Conservation (phyloP, 352 stramenopile genomes). For the Hyaloperonospora brassicae region DNA sequence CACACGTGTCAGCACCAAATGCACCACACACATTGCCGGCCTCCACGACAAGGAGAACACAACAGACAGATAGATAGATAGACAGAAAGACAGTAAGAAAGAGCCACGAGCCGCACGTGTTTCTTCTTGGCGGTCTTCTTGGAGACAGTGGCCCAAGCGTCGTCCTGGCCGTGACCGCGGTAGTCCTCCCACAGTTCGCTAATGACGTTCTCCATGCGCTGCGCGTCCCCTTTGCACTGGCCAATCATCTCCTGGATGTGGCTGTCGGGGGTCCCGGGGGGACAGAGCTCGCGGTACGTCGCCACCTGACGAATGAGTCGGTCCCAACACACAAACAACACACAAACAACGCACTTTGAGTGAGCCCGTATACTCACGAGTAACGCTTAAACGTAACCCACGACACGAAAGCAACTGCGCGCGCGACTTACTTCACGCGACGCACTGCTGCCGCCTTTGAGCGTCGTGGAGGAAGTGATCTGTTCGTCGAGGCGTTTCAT, state of each 20-base stretch:
- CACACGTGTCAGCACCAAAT: background rate
- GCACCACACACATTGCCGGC: background rate
- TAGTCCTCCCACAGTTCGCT: slow-evolving; percentile 83
- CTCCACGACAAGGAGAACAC: too few relatives aligned
- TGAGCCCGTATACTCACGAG: too few relatives aligned
- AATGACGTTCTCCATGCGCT: slow-evolving; percentile 63
- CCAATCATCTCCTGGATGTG: slow-evolving; percentile 63
- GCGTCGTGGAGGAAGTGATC: slow-evolving; percentile 16
- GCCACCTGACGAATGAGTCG: slow-evolving; percentile 30
- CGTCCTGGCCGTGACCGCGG: slow-evolving; percentile 46
- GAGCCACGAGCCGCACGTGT: slow-evolving; percentile 14
- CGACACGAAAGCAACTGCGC: too few relatives aligned
- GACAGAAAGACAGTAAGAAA: background rate
- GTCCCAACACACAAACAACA: too few relatives aligned
- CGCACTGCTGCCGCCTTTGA: slow-evolving; percentile 24
- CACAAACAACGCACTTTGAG: too few relatives aligned
- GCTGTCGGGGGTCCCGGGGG: slow-evolving; percentile 66
- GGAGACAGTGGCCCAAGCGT: slow-evolving; percentile 70
- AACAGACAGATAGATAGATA: background rate
- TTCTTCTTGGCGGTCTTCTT: slow-evolving; percentile 81
- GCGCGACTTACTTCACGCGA: slow-evolving; percentile 46
- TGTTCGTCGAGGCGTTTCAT: slow-evolving; percentile 73
- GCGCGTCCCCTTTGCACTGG: slow-evolving; percentile 65
- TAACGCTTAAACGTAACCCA: too few relatives aligned
- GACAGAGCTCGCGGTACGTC: slow-evolving; percentile 76